Evolutionary conservation across 2,329 filamentous ascomycete species (phyloP), one percentile per base, ranked within the genome.

Genomic region (Beauveria asiatica): DNA sequence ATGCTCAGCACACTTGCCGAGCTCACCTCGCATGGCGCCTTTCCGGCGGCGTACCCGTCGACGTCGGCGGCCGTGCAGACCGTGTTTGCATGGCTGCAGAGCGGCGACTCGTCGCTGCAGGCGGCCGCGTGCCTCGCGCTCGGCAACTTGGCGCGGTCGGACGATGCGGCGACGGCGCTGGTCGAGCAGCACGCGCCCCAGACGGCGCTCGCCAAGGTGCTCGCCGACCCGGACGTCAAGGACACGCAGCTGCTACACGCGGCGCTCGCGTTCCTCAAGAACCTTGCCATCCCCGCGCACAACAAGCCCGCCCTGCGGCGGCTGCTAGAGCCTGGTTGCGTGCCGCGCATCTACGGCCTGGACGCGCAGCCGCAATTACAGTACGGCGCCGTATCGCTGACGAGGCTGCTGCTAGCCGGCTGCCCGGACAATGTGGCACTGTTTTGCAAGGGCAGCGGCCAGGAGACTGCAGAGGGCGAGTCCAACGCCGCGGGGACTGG

Each of bases 121-220:
- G 39, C 81, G 2, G 81, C 82, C 5, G 83, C 82, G 1, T 87
- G 83, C 63, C 77, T 87, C 3, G 77, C 80, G 17, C 73, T 87
- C 2, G 84, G 84, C 41, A 87, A 87, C 66, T 70, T 87, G 42
- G 80, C 81, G 6, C 81, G 84, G 44, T 83, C 80, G 2, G 84
- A 87, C 65, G 76, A 75, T 46, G 70, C 76, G 3, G 83, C 81
- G 61, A 70, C 72, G 10, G 70, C 77, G 41, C 77, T 87, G 41
- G 78, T 86, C 1, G 69, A 74, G 10, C 68, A 62, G 3, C 68
- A 76, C 21, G 61, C 74, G 1, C 74, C 74, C 4, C 75, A 78
- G 60, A 66, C 76, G 8, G 76, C 78, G 0, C 72, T 87, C 2
- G 67, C 79, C 51, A 60, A 67, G 1, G 69, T 83, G 17, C 71